Base-by-base conservation (phyloP, 495 filamentous ascomycete species). In the Tuber indicum region DNA sequence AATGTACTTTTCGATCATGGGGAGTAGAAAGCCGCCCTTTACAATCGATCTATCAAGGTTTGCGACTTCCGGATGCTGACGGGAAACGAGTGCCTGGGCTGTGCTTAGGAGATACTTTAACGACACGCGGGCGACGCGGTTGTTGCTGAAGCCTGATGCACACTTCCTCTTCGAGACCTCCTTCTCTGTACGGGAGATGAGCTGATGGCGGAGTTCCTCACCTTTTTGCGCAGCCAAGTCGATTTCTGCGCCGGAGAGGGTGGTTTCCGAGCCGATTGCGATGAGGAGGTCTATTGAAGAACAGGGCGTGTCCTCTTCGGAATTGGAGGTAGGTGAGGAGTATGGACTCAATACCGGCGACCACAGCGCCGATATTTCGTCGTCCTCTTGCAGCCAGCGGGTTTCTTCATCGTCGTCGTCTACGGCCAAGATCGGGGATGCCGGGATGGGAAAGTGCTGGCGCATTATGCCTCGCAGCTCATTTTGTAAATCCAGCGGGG, bases 401-500 rank as follows among this genome's bases (percentile, higher is more conserved):
- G 79, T 46, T 39, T 80, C 78, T 4, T 80, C 77, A 5, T 80
- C 78, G 9, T 80, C 77, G 2, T 76, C 74, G 32, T 80, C 78
- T 5, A 62, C 73, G 3, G 71, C 39, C 17, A 71, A 39, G 36
- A 77, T 66, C 16, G 71, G 76, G 7, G 70, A 73, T 0, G 74
- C 10, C 1, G 62, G 32, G 0, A 72, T 66, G 7, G 78, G 77
- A 21, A 80, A 80, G n/a, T 80, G 78, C 10, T 72, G 74, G n/a
- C 46, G 74, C 77, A 80, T 76, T 46, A 81, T 74, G 26, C 45
- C 79, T 26, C 80, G 80, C 21, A 81, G 52, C n/a, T 81, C 80
- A 45, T 81, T 81, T 46, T 81, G 80, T 70, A 78, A 47, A 9
- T 81, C 80, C 23, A 72, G 72, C 2, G 80, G 79, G 2, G 80